Evolutionary conservation across 805 yeast species (phyloP).

Genomic region (Yarrowia sp.): DNA sequence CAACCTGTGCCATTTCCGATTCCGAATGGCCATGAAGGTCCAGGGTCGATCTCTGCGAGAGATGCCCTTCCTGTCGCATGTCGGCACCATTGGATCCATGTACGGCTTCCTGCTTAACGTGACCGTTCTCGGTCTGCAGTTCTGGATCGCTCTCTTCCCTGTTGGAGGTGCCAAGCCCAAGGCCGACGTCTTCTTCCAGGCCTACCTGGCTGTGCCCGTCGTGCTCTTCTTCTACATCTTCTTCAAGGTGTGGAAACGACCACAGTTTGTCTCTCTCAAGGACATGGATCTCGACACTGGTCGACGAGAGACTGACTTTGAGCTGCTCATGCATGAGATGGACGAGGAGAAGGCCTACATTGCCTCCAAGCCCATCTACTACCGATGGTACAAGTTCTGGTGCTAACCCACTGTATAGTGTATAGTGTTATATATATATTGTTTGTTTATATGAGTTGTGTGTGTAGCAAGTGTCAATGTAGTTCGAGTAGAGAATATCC

Average conservation of each 20-base stretch:
- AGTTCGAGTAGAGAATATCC: too few species aligned
- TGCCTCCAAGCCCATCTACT: constrained; percentile 47
- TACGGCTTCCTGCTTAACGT: constrained; percentile 57
- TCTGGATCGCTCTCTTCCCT: constrained; percentile 75
- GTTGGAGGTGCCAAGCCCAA: constrained; percentile 52
- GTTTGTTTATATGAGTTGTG: not conserved
- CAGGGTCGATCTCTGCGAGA: constrained; percentile 65
- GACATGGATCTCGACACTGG: constrained; percentile 65
- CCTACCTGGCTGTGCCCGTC: constrained; percentile 51
- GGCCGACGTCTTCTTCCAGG: constrained; percentile 50
- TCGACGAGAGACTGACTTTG: constrained; percentile 58
- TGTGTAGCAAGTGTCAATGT: not conserved
- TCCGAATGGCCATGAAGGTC: constrained; percentile 57
- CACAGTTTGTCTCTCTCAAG: constrained; percentile 45
- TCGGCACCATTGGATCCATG: constrained; percentile 61
- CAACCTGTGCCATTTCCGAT: constrained; percentile 58
- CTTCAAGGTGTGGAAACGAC: constrained; percentile 50
- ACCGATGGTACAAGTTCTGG: constrained; percentile 57
- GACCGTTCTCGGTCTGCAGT: constrained; percentile 64
- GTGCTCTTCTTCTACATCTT: constrained; percentile 47
- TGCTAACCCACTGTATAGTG: constrained; percentile 41
- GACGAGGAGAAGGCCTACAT: constrained; percentile 55
- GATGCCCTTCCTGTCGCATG: constrained; percentile 58
- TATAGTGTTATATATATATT: constrained; percentile 15
- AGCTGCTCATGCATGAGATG: constrained; percentile 54